A percentile compares a stretch with the other conserved stretches of the same genome.
phyloP scores from a whole-genome alignment of 805 yeast species.

The Lachancea kluyveri region DNA sequence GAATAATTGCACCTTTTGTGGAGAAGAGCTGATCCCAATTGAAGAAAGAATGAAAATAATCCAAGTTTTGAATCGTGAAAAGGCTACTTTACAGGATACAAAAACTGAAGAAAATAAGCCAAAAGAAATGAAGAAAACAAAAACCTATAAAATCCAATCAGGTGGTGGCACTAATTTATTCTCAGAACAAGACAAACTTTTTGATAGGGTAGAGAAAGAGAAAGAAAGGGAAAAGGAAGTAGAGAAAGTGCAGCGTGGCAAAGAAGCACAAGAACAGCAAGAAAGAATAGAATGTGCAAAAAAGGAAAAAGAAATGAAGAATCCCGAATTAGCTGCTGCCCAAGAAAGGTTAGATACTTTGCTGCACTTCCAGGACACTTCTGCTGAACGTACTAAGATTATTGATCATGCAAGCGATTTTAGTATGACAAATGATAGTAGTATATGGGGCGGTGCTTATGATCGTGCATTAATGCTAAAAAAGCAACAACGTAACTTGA shows the following conservation, averaged over 20 bases:
- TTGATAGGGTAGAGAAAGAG: constrained; percentile 52
- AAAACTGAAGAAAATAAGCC: constrained; percentile 16
- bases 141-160: constrained; percentile 45
- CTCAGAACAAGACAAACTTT: constrained; percentile 60
- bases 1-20: constrained; percentile 85
- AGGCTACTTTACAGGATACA: constrained; percentile 33
- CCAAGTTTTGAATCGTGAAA: constrained; percentile 48
- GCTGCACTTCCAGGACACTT: constrained; percentile 74
- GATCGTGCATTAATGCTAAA: constrained; percentile 86
- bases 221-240: constrained; percentile 30
- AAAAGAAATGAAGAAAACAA: constrained; percentile 29
- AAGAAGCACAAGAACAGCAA: constrained; percentile 21
- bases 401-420: constrained; percentile 90
- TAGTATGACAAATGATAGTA: constrained; percentile 44
- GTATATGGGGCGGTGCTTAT: constrained; percentile 75
- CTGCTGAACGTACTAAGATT: constrained; percentile 84
- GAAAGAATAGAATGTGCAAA: constrained; percentile 37
- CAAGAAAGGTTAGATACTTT: constrained; percentile 67
- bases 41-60: constrained; percentile 59
- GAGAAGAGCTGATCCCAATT: constrained; percentile 52
- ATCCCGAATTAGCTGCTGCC: constrained; percentile 59
- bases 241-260: constrained; percentile 29
- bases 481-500: constrained; percentile 70
- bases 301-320: constrained; percentile 40
- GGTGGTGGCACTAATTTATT: constrained; percentile 61